These are phyloP conservation scores for Colletotrichum filicis DNA, from an alignment of 2,329 filamentous ascomycete species.

Conservation along the genomic window DNA sequence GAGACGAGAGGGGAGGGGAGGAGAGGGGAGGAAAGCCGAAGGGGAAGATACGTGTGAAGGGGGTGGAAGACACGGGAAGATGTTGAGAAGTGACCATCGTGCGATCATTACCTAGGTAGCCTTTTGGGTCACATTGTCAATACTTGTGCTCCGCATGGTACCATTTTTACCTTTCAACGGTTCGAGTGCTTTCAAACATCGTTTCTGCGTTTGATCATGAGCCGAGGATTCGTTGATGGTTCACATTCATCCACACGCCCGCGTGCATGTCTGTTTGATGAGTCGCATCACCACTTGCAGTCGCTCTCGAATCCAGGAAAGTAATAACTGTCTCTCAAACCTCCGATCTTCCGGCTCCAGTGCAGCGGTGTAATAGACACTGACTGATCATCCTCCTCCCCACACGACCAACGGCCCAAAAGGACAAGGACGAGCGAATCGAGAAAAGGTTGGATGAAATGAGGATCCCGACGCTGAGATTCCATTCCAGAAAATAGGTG, in stretches of 20 bases:
- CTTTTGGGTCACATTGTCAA: not conserved
- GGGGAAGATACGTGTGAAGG: not conserved
- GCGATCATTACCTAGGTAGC: not conserved
- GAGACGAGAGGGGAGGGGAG: not conserved
- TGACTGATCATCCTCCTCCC: not conserved
- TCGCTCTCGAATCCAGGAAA: not conserved
- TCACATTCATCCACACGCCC: not conserved
- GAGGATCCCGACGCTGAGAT: not conserved
- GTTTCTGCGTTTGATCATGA: not conserved
- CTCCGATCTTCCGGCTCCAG: constrained; percentile 7
- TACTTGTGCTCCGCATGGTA: not conserved
- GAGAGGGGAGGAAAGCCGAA: not conserved
- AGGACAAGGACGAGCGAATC: not conserved
- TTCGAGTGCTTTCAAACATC: not conserved
- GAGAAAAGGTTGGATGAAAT: not conserved
- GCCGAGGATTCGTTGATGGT: not conserved
- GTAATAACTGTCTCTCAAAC: not conserved
- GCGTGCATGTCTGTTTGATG: not conserved
- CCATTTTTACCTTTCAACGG: not conserved
- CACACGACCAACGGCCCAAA: constrained; percentile 1
- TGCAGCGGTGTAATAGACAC: constrained; percentile 7
- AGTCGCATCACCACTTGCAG: not conserved
- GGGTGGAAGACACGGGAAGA: not conserved
- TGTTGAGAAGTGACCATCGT: not conserved
- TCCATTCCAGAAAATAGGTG: not conserved